Evolutionary conservation across 2,329 filamentous ascomycete species (phyloP).

Genomic region (Akanthomyces uredinophilus): DNA sequence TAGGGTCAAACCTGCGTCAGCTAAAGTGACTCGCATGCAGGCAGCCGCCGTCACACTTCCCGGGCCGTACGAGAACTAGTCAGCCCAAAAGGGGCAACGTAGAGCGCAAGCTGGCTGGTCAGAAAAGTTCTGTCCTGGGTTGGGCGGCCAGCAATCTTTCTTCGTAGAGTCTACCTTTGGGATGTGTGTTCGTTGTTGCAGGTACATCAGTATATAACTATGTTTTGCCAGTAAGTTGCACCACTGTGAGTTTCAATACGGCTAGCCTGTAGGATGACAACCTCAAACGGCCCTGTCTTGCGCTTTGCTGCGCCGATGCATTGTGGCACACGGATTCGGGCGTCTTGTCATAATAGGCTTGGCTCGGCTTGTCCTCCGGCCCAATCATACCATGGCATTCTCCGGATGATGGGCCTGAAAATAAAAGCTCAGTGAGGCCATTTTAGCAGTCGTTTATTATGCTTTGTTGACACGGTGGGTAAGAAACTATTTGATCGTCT

Average conservation of each 20-base stretch:
- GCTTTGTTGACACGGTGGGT: no score
- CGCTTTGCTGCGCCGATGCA: background rate
- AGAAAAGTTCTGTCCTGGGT: background rate
- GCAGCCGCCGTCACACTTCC: background rate
- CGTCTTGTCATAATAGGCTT: slow-evolving; percentile 7
- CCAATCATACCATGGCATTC: background rate
- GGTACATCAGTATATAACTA: no score
- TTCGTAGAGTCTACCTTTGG: background rate
- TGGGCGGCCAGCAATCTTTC: background rate
- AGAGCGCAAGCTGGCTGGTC: background rate
- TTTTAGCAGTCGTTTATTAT: background rate
- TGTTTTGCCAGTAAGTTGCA: no score
- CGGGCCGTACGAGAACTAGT: background rate
- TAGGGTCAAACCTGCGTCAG: background rate
- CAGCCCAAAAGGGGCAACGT: background rate
- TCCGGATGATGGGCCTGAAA: no score
- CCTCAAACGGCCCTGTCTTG: background rate
- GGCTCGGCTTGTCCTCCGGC: background rate
- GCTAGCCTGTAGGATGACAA: background rate
- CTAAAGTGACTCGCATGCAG: background rate
- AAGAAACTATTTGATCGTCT: no score
- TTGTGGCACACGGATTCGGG: background rate
- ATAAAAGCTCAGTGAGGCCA: background rate
- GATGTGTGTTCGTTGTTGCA: no score
- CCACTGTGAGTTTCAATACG: no score